Evolutionary conservation across 257 asterid genomes (phyloP), one percentile per base, ranked within the genome.

Genomic region (Scutellaria galericulata): DNA sequence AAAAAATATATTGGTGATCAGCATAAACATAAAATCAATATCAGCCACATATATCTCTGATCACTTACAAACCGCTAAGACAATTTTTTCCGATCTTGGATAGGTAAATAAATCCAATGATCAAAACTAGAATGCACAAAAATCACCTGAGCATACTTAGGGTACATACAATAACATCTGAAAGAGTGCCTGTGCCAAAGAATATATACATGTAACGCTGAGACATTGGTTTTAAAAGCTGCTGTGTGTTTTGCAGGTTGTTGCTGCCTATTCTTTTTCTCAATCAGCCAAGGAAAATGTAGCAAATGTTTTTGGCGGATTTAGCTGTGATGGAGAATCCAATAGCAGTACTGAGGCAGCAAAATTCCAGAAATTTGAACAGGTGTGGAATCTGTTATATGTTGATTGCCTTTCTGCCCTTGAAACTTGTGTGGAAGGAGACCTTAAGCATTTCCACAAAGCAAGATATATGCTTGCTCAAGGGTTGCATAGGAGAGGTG

Each of bases 391-490:
- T 82, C 78, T 87, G 77, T 97, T 91, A 71, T 94, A 94, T 81
- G 73, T 56, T 42, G 99, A 94, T 83, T 94, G 99, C 85, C 91
- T 94, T 83, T 87, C 90, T 64, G 97, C 99, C 15, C 86, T 94
- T 18, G 96, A 85, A 81, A 83, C 82, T 73, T 94, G 99, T 41
- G 96, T 89, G 77, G 99, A 94, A 86, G 99, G 99, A 75, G 99
- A 94, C 82, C 97, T 94, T 70, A 94, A 94, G 86, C 97, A 94
- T 83, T 94, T 94, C 74, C 99, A 94, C 70, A 94, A 94, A 77
- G 99, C 99, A 45, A 87, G 99, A 80, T 87, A 89, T 81, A 76
- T 89, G 91, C 96, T 94, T 73, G 87, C 99, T 80, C 97, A 89
- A 92, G 99, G 97, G 56, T 76, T 88, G 65, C 84, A 88, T 75